Base-by-base conservation (phyloP, 768 basidiomycete genomes). In the Phlebiopsis gigantea region DNA sequence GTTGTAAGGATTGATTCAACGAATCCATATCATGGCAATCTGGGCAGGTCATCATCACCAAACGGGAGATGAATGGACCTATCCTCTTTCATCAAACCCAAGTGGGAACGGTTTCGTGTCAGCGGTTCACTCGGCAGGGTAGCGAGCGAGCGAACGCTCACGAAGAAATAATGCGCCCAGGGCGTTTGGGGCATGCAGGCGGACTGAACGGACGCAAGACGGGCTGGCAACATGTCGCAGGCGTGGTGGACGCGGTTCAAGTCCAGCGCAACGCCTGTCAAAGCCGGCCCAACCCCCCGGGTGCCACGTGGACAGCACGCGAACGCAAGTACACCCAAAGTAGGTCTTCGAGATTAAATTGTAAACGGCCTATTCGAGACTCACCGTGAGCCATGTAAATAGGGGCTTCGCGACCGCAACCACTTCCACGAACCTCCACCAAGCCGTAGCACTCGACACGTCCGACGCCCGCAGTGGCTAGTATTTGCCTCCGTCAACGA, bases 231-330 rank as follows among this genome's bases (percentile, higher is more conserved):
- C 14, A 19, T 34, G 54, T 21, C 30, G 54, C 9, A 2, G 44
- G 29, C 14, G 44, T 17, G 44, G 9, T 47, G 55, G 28, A 14
- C 12, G 24, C 21, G 21, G 30, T 21, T n/a, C 12, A 24, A 22
- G 29, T 41, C 19, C 34, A 39, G 34, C 34, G 17, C 34, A 39
- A 17, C 34, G 34, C 34, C 17, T 39, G 34, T 17, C 12, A 17
- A 17, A 39, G 12, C 12, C 34, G 34, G 34, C 34, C 34, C 34
- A 39, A 39, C 34, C 34, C 17, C 34, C 34, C 34, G 34, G 34
- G 34, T 39, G 34, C 14, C 57, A 58, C 57, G 52, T 58, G 57
- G 57, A 21, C 12, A 8, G 26, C 51, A 53, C 57, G 57, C 57
- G 57, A 55, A n/a, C n/a, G 31, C n/a, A 42, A 42, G 14, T 34